These are phyloP conservation scores for Iodosphaeria phyllophila DNA, from an alignment of 2,329 filamentous ascomycete species.

Conservation along the genomic window DNA sequence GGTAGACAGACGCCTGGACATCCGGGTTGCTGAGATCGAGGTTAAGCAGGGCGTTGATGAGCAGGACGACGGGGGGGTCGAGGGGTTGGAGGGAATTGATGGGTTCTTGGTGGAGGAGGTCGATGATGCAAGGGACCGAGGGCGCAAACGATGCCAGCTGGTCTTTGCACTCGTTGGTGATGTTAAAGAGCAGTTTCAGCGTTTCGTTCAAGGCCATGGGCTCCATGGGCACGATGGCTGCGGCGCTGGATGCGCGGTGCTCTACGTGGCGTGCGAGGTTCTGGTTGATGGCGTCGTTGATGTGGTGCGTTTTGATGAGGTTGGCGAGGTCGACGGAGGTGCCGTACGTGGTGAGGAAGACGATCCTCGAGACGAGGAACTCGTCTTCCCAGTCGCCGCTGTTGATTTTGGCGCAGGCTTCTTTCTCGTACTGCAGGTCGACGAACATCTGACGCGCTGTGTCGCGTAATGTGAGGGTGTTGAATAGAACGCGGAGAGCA, in stretches of 20 bases:
- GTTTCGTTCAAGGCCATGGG: constrained; percentile 71
- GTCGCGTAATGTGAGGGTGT: constrained; percentile 55
- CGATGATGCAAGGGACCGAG: constrained; percentile 50
- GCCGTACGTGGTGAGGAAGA: constrained; percentile 66
- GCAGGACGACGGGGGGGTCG: constrained; percentile 48
- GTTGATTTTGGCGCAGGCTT: constrained; percentile 53
- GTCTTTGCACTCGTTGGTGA: constrained; percentile 55
- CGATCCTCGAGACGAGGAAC: constrained; percentile 61
- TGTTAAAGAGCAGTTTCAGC: constrained; percentile 75
- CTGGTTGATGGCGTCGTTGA: constrained; percentile 49
- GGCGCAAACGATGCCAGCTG: constrained; percentile 42
- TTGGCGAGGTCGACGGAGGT: constrained; percentile 46
- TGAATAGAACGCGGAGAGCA: constrained; percentile 67
- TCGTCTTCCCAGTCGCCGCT: constrained; percentile 65
- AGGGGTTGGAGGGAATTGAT: constrained; percentile 46
- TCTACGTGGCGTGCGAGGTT: constrained; percentile 55
- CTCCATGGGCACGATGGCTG: constrained; percentile 34
- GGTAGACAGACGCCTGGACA: constrained; percentile 41
- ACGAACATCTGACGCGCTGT: constrained; percentile 55
- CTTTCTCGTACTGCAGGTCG: constrained; percentile 46
- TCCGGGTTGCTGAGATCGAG: constrained; percentile 46
- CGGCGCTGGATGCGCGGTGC: constrained; percentile 12
- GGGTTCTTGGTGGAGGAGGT: constrained; percentile 43
- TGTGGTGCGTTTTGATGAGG: constrained; percentile 44
- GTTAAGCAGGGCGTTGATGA: constrained; percentile 70